Base-by-base conservation (phyloP, 2,329 filamentous ascomycete species). In the Teratosphaeria zuluensis region DNA sequence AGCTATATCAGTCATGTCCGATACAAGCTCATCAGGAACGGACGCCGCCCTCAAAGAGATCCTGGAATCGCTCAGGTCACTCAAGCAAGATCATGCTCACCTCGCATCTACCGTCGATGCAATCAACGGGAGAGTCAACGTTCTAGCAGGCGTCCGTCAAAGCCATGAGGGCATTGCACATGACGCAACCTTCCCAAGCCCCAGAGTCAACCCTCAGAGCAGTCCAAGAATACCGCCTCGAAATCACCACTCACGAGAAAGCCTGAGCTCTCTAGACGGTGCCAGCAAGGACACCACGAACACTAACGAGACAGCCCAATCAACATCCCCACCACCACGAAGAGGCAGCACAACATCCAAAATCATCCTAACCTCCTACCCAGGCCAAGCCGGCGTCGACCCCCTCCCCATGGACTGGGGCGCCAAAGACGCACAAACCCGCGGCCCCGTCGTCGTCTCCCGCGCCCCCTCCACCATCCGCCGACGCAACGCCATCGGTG, bases 351-450 rank as follows among this genome's bases (percentile, higher is more conserved):
- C 76, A 53, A 76, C 78, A 46, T 83, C 81, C 52, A 84, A 84
- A 66, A 86, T 87, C 69, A 85, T 87, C 64, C 77, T 89, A 64
- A 89, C 86, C 55, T 96, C 92, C 5, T 96, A 97, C 74, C 92
- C 92, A 31, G 91, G 90, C 66, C 92, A 96, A 76, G 90, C 89
- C 64, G 92, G 92, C 62, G 92, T 97, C 74, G 89, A 95, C 64
- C 92, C 92, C n/a, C 77, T 96, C 56, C 84, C 85, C 24, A 84
- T 97, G 80, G 81, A 88, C 65, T 97, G 92, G 92, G 92, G 92
- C 55, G 84, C 90, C 58, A 76, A 82, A 57, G 89, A 95, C 71
- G 84, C 89, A 46, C 74, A 80, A 59, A 79, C 85, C 67, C 84
- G 92, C 74, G 94, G 92, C 1, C 92, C 92, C 4, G 89, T 97